Percentiles rank a stretch among this genome's conserved stretches.
These are phyloP conservation scores for Kwoniella dejecticola DNA, from an alignment of 768 basidiomycete species.

Conservation along the genomic window DNA sequence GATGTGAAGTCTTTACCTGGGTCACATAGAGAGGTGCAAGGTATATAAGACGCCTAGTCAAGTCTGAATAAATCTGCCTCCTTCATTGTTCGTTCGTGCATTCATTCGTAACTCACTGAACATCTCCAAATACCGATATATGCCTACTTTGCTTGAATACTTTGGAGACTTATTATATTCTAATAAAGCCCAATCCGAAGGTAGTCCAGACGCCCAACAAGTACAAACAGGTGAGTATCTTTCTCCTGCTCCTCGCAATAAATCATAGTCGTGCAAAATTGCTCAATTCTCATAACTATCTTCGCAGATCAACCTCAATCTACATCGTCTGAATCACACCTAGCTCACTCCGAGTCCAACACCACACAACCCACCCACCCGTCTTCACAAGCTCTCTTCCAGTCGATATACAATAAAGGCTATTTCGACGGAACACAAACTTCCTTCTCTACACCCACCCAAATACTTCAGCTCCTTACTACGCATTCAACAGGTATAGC, in stretches of 20 bases:
- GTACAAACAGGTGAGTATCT: neutral
- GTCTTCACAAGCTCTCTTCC: slow-evolving; percentile 13
- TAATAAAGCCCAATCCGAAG: neutral
- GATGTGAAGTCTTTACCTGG: slow-evolving; percentile 11
- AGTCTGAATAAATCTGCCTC: too few species aligned
- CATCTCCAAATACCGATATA: neutral
- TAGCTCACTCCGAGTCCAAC: too few species aligned
- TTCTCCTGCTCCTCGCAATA: neutral
- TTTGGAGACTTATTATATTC: slow-evolving; percentile 4
- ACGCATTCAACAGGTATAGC: neutral
- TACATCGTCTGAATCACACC: neutral
- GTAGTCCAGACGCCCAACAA: neutral
- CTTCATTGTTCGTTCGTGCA: neutral
- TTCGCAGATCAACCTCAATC: neutral
- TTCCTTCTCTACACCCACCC: neutral
- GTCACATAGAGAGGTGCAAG: neutral
- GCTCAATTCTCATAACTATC: too few species aligned
- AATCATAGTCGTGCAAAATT: too few species aligned
- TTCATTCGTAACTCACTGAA: neutral
- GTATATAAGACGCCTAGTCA: slow-evolving; percentile 5
- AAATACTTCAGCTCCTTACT: neutral
- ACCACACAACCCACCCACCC: too few species aligned
- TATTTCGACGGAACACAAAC: slow-evolving; percentile 3
- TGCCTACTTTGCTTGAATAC: slow-evolving; percentile 4
- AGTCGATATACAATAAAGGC: slow-evolving; percentile 18